Percentiles rank a stretch among this genome's conserved stretches.
These are phyloP conservation scores for Aspergillus aculeatinus DNA, from an alignment of 2,329 filamentous ascomycete species.

Conservation along the genomic window DNA sequence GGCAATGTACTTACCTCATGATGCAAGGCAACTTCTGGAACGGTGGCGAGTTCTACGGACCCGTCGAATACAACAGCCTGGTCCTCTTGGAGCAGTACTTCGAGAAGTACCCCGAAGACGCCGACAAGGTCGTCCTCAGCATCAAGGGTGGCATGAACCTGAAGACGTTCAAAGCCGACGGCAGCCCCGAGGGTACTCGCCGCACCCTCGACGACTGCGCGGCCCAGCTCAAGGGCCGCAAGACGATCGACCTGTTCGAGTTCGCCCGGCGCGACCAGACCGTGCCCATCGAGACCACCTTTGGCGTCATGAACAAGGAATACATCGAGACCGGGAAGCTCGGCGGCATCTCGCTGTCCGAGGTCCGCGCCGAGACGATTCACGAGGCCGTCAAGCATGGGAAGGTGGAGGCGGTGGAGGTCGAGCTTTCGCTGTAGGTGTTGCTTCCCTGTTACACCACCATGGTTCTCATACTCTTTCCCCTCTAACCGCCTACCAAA, in stretches of 20 bases:
- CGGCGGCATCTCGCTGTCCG: not conserved
- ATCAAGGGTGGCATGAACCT: conserved; percentile 59
- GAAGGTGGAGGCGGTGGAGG: not conserved
- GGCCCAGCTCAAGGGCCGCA: not conserved
- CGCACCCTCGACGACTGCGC: not conserved
- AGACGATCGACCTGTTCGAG: conserved; percentile 2
- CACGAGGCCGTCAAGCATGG: not conserved
- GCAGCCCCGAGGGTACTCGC: not conserved
- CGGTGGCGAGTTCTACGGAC: conserved; percentile 65
- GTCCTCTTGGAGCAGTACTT: conserved; percentile 64
- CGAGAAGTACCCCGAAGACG: conserved; percentile 62
- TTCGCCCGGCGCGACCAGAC: not conserved
- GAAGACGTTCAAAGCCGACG: not conserved
- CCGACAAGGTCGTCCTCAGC: conserved; percentile 59
- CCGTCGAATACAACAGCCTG: conserved; percentile 57
- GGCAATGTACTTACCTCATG: not conserved
- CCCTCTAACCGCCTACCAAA: not conserved
- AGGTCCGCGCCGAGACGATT: not conserved
- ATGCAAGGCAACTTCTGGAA: conserved; percentile 56
- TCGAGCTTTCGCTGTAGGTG: not conserved
- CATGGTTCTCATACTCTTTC: not conserved
- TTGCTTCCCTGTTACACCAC: not conserved
- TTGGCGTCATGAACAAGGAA: not conserved
- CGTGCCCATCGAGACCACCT: not conserved
- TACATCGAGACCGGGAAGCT: not conserved